Conservation (phyloP, 1,284 basidiomycete genomes). For the Tremellales sp. region DNA sequence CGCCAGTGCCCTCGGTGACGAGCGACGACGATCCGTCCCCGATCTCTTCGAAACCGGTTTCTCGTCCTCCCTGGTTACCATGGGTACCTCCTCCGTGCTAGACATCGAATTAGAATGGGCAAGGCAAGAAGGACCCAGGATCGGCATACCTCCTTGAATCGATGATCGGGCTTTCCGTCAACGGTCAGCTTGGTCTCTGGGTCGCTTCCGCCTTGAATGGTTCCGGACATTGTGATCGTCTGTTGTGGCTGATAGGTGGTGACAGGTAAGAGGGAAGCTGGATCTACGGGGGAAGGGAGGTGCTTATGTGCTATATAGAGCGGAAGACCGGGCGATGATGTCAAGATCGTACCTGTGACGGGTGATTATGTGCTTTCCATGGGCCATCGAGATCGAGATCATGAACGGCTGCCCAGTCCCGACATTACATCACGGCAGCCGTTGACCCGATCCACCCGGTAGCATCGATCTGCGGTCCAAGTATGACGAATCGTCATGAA, state of each 20-base stretch:
- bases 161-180: slow-evolving; percentile 37
- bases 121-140: not conserved
- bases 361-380: not conserved
- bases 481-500: too few relatives aligned
- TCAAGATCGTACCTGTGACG: not conserved
- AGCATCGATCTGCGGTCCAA: too few relatives aligned
- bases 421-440: too few relatives aligned
- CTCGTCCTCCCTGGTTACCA: slow-evolving; percentile 34
- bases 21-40: slow-evolving; percentile 40
- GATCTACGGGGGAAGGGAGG: slow-evolving; percentile 3
- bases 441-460: too few relatives aligned
- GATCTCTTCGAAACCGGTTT: slow-evolving; percentile 32
- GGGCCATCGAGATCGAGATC: not conserved
- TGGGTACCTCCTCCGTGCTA: slow-evolving; percentile 41
- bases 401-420: too few relatives aligned
- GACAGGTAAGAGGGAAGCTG: slow-evolving; percentile 1
- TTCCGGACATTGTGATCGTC: too few relatives aligned
- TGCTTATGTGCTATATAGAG: not conserved
- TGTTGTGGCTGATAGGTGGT: slow-evolving; percentile 2
- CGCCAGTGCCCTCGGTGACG: slow-evolving; percentile 39
- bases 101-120: not conserved
- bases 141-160: slow-evolving; percentile 41
- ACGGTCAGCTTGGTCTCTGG: slow-evolving; percentile 31
- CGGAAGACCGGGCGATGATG: slow-evolving; percentile 1
- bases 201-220: too few relatives aligned